phyloP scores from a whole-genome alignment of 805 yeast species.

The Pichia rugopelliculosa region DNA sequence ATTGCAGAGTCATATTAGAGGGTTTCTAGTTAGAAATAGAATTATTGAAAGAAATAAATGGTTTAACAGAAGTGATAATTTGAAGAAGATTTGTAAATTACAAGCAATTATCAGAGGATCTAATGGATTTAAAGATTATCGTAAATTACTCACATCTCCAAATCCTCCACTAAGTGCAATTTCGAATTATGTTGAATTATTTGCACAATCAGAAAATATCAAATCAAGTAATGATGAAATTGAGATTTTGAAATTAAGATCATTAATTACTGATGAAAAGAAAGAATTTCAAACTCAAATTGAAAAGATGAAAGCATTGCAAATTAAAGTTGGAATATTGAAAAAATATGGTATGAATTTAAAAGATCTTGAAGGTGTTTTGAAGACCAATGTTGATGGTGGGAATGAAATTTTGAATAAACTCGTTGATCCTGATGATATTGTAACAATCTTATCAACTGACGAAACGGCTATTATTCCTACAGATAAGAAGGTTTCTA shows the following conservation, averaged over 20 bases:
- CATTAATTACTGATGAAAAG: constrained; percentile 56
- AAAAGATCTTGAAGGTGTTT: constrained; percentile 49
- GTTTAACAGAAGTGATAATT: constrained; percentile 43
- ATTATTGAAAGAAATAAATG: constrained; percentile 32
- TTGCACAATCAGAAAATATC: constrained; percentile 57
- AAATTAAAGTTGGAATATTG: constrained; percentile 68
- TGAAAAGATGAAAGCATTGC: constrained; percentile 64
- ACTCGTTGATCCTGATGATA: constrained; percentile 3
- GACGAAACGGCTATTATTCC: constrained; percentile 40
- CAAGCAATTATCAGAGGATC: constrained; percentile 69
- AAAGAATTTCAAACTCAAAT: constrained; percentile 65
- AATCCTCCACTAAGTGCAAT: constrained; percentile 78
- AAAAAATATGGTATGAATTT: constrained; percentile 73
- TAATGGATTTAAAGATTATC: constrained; percentile 65
- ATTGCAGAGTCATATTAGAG: constrained; percentile 53
- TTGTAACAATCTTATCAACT: not conserved
- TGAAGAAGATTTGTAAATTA: constrained; percentile 55
- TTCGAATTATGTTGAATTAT: constrained; percentile 63
- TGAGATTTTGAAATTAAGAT: constrained; percentile 5
- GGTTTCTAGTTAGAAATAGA: constrained; percentile 34
- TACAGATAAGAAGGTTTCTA: constrained; percentile 1
- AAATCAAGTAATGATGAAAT: constrained; percentile 18
- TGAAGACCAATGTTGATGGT: constrained; percentile 9
- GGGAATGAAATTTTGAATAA: constrained; percentile 4
- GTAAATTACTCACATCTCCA: constrained; percentile 55